These are phyloP conservation scores for Leccinum fuscescens DNA, from an alignment of 1,284 basidiomycete genomes.

Conservation along the genomic window DNA sequence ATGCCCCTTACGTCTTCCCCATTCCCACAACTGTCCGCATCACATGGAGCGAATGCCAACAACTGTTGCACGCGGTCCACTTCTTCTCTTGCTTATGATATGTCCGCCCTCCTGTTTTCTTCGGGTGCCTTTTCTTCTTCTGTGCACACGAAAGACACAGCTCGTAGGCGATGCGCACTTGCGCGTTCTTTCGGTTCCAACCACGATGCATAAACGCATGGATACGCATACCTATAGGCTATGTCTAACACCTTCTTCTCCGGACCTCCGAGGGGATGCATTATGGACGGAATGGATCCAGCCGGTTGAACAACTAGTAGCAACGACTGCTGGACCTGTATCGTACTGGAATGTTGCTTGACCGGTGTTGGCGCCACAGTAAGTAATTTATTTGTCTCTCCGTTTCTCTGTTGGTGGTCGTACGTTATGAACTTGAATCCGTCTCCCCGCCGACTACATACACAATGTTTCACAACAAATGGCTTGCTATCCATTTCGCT, in stretches of 20 bases:
- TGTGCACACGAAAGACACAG: slow-evolving; percentile 10
- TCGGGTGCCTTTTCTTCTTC: not conserved
- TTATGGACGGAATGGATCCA: not conserved
- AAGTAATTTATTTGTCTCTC: not conserved
- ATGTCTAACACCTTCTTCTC: slow-evolving; percentile 6
- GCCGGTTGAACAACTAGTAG: not conserved
- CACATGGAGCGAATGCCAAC: slow-evolving; percentile 12
- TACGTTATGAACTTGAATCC: not conserved
- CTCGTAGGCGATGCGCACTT: slow-evolving; percentile 1
- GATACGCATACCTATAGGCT: not conserved
- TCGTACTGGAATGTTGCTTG: not conserved
- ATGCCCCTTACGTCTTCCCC: slow-evolving; percentile 10
- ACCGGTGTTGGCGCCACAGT: not conserved
- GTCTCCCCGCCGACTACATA: not conserved
- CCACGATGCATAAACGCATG: slow-evolving; percentile 10
- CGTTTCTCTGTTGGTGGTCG: not conserved
- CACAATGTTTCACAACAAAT: not conserved
- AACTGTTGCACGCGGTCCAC: slow-evolving; percentile 10
- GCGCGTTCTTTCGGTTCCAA: not conserved
- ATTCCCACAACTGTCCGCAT: slow-evolving; percentile 12
- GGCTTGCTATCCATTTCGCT: not conserved
- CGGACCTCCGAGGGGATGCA: slow-evolving; percentile 25
- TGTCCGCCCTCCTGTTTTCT: not conserved
- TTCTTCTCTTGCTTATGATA: not conserved
- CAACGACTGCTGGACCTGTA: not conserved